Percentiles rank a stretch among this genome's conserved stretches.
Conservation (phyloP, 192 early-diverging fungal genomes). For the Funneliformis geosporum region DNA sequence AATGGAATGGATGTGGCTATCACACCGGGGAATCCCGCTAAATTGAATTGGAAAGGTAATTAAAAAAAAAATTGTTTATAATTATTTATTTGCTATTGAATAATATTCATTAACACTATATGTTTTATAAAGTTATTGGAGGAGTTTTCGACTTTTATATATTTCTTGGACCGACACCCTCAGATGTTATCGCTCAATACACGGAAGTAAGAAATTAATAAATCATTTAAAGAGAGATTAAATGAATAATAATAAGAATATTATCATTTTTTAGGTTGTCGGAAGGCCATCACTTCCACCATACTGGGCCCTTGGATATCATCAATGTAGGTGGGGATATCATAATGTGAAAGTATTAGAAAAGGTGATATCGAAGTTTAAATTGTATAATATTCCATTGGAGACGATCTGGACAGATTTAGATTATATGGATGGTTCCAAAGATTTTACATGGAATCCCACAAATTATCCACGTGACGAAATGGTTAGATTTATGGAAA, state of each 20-base stretch:
- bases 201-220: conserved; percentile 47
- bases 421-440: conserved; percentile 68
- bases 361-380: conserved; percentile 55
- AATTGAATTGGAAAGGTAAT: conserved; percentile 34
- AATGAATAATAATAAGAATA: background rate
- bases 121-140: conserved; percentile 52
- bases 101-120: too few relatives aligned
- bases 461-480: conserved; percentile 53
- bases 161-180: conserved; percentile 51
- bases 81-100: conserved; percentile 21
- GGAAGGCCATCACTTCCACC: conserved; percentile 65
- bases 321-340: conserved; percentile 71
- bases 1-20: conserved; percentile 69
- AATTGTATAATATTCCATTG: conserved; percentile 57
- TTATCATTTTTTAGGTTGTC: conserved; percentile 26
- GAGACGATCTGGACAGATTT: conserved; percentile 70
- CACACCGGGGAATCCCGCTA: conserved; percentile 8
- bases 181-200: conserved; percentile 54
- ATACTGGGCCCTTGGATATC: conserved; percentile 63
- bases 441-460: conserved; percentile 65
- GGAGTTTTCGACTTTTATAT: conserved; percentile 67
- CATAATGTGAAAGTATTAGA: conserved; percentile 53
- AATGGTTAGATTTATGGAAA: conserved; percentile 49
- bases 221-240: too few relatives aligned
- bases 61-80: background rate